Conservation (phyloP, 2,329 filamentous ascomycete genomes). For the Stagonosporopsis tanaceti region DNA sequence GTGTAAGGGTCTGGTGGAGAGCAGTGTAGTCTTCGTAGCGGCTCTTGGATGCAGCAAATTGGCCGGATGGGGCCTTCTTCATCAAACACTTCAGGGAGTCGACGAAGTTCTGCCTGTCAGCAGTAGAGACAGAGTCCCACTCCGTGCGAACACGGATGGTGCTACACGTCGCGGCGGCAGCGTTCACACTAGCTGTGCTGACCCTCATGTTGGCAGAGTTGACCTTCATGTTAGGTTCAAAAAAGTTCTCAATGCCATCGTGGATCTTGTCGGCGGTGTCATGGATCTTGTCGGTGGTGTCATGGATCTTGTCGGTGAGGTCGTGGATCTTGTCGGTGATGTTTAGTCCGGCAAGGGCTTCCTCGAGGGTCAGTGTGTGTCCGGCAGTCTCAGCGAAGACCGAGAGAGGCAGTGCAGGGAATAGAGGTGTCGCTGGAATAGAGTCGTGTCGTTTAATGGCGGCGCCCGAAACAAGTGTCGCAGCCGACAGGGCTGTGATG, state of each 20-base stretch:
- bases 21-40: conserved; percentile 46
- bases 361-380: conserved; percentile 17
- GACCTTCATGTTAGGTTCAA: background rate
- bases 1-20: conserved; percentile 44
- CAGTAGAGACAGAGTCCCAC: conserved; percentile 38
- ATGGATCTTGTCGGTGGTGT: background rate
- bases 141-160: conserved; percentile 41
- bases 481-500: conserved; percentile 16
- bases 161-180: conserved; percentile 26
- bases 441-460: conserved; percentile 15
- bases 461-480: conserved; percentile 15
- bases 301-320: background rate
- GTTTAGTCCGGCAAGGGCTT: conserved; percentile 16
- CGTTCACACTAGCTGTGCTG: background rate
- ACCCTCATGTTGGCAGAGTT: background rate
- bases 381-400: conserved; percentile 12
- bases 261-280: background rate
- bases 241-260: conserved; percentile 1
- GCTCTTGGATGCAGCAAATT: conserved; percentile 35
- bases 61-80: conserved; percentile 30
- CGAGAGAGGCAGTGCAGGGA: conserved; percentile 14
- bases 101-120: conserved; percentile 36
- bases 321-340: conserved; percentile 16
- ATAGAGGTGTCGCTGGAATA: conserved; percentile 8
- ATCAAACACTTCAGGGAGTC: conserved; percentile 43